Base-by-base conservation (phyloP, 305 asterid genomes). In the Rubia tinctorum region DNA sequence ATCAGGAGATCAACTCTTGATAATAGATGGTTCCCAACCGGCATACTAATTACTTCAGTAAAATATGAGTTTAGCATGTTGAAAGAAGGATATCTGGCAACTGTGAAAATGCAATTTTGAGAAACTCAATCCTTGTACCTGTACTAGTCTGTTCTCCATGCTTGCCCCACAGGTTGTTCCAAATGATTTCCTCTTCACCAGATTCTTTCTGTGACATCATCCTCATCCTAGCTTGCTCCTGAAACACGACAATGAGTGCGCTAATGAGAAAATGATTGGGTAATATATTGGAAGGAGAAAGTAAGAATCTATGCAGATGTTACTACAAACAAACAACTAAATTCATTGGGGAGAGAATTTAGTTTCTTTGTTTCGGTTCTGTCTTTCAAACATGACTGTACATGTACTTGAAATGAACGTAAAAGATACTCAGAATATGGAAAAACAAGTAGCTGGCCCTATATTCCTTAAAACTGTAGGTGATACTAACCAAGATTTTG, bases 161-260 rank as follows among this genome's bases (percentile, higher is more conserved):
- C 22, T 83, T 84, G 71, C 90, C 96, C 99, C 98, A 90, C 22
- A 92, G 81, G 77, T 91, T 83, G 84, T 78, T 83, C 99, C 99
- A 95, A 63, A 81, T 81, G 40, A 89, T 66, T 58, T 86, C 89
- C 72, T 87, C 59, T 80, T 86, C 85, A 69, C 75, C 91, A 39
- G 93, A 89, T 74, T 73, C 88, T 77, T 89, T 88, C 89, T 88
- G 90, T 76, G 86, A 90, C 89, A 65, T 75, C 95, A 92, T 92
- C 87, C 87, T 87, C 53, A 69, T 42, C 83, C 79, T 92, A 72
- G 97, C 98, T 83, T 90, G 85, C 78, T 76, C 89, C 98, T 92
- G 84, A 79, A 82, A 62, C 40, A 68, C 69, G 71, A 22, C 27
- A 44, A 68, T 53, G 71, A 53, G 53, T 71, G 10, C 15, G 8